phyloP scores from a whole-genome alignment of 2,329 filamentous ascomycete genomes.

The Sclerotinia nivalis region DNA sequence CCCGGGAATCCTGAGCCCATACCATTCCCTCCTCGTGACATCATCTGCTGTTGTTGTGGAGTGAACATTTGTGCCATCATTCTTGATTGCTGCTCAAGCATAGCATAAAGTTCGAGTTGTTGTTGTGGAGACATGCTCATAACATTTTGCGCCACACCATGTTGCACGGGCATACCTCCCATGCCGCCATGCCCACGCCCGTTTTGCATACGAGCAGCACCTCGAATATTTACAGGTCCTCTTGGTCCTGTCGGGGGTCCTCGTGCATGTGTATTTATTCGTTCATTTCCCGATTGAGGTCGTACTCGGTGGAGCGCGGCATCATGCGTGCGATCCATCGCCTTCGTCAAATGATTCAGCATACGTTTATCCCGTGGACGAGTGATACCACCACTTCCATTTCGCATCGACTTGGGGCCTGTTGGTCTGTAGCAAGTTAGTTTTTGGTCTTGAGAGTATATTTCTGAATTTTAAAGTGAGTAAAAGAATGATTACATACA shows the following conservation, averaged over 20 bases:
- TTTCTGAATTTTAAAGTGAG: neutral
- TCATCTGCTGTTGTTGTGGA: slow-evolving; percentile 47
- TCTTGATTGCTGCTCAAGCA: slow-evolving; percentile 83
- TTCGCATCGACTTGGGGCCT: slow-evolving; percentile 92
- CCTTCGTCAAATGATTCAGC: slow-evolving; percentile 80
- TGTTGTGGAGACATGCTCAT: slow-evolving; percentile 63
- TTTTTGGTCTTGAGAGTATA: slow-evolving; percentile 24
- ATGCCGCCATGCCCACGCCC: slow-evolving; percentile 51
- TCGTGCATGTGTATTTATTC: slow-evolving; percentile 77
- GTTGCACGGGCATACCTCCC: slow-evolving; percentile 46
- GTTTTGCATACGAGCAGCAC: slow-evolving; percentile 44
- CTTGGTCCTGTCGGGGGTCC: slow-evolving; percentile 72
- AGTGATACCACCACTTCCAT: slow-evolving; percentile 50
- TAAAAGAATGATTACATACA: slow-evolving; percentile 49
- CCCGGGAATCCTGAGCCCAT: slow-evolving; percentile 47
- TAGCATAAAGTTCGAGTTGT: slow-evolving; percentile 71
- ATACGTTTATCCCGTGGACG: slow-evolving; percentile 75
- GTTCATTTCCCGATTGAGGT: slow-evolving; percentile 68
- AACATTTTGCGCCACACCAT: slow-evolving; percentile 46
- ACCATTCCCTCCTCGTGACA: slow-evolving; percentile 45
- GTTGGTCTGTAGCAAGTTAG: slow-evolving; percentile 70
- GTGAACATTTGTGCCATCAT: slow-evolving; percentile 73
- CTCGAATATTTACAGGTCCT: slow-evolving; percentile 45
- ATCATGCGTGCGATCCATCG: slow-evolving; percentile 76
- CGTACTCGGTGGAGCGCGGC: slow-evolving; percentile 79